Conservation (phyloP, 805 yeast species). For the Geotrichum ghanense region DNA sequence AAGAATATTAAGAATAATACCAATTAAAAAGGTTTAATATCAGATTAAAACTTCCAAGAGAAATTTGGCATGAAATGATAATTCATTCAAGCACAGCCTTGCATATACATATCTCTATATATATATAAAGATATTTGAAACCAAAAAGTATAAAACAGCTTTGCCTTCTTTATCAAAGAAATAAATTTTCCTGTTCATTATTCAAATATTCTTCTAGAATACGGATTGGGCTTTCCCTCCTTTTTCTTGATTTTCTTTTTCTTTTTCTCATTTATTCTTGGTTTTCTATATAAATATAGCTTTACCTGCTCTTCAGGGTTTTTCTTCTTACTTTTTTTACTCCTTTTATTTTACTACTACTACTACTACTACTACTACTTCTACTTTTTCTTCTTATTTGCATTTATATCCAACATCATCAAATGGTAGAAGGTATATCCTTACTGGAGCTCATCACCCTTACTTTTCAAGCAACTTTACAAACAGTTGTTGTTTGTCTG, state of each 20-base stretch:
- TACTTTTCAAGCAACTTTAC: slow-evolving; percentile 84
- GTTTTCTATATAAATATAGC: not conserved
- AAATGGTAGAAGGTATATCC: slow-evolving; percentile 13
- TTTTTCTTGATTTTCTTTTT: not conserved
- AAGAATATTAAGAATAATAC: too few relatives aligned
- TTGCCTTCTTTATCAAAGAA: too few relatives aligned
- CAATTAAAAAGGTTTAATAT: too few relatives aligned
- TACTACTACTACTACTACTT: too few relatives aligned
- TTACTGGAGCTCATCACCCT: slow-evolving; percentile 38
- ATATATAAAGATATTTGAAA: too few relatives aligned
- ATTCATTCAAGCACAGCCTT: too few relatives aligned
- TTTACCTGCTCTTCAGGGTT: not conserved
- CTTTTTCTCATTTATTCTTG: not conserved
- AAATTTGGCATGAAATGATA: too few relatives aligned
- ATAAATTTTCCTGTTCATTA: not conserved
- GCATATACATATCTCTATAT: too few relatives aligned
- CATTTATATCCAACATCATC: too few relatives aligned
- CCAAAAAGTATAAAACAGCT: too few relatives aligned
- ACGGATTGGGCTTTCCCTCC: not conserved
- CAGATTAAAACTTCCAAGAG: too few relatives aligned
- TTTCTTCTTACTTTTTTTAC: not conserved
- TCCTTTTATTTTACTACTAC: not conserved
- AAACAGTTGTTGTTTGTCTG: slow-evolving; percentile 76
- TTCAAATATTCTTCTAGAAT: not conserved
- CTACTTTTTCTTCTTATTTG: too few relatives aligned